Percentiles rank a stretch among this genome's conserved stretches.
Conservation (phyloP, 768 basidiomycete genomes). For the Hygrophoropsis aurantiaca region DNA sequence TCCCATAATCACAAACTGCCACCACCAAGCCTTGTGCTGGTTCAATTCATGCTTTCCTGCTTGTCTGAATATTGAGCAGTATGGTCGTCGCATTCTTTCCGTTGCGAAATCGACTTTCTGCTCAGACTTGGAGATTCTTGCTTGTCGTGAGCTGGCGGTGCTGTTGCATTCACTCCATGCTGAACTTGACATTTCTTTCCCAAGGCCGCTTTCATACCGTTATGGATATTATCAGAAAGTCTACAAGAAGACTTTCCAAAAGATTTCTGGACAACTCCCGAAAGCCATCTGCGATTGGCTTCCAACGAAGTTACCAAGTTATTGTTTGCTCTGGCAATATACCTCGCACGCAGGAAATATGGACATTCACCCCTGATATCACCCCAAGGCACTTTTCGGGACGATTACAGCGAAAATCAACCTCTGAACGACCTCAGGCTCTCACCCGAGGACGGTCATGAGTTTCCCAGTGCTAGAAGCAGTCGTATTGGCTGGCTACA, state of each 20-base stretch:
- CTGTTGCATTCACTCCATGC: no score
- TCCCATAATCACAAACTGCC: no score
- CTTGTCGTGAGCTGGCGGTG: no score
- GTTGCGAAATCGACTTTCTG: no score
- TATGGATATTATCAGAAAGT: conserved; percentile 15
- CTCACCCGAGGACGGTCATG: conserved; percentile 8
- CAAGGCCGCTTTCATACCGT: conserved; percentile 12
- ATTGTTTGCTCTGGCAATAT: conserved; percentile 13
- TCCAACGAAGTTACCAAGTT: conserved; percentile 19
- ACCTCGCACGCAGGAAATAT: conserved; percentile 8
- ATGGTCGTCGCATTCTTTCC: no score
- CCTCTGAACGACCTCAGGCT: conserved; percentile 6
- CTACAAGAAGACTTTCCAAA: background rate
- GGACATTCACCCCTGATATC: background rate
- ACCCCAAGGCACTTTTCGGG: background rate
- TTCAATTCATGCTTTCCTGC: no score
- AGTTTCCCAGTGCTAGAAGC: conserved; percentile 3
- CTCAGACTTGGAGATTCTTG: no score
- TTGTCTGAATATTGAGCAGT: no score
- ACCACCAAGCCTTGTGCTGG: no score
- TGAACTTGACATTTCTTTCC: no score
- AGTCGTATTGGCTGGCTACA: conserved; percentile 2
- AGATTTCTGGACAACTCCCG: conserved; percentile 4
- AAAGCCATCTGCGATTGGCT: conserved; percentile 14
- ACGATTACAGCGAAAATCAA: conserved; percentile 7